phyloP scores from a whole-genome alignment of 441 rosid species.

The Euphorbia schlechtendalii region DNA sequence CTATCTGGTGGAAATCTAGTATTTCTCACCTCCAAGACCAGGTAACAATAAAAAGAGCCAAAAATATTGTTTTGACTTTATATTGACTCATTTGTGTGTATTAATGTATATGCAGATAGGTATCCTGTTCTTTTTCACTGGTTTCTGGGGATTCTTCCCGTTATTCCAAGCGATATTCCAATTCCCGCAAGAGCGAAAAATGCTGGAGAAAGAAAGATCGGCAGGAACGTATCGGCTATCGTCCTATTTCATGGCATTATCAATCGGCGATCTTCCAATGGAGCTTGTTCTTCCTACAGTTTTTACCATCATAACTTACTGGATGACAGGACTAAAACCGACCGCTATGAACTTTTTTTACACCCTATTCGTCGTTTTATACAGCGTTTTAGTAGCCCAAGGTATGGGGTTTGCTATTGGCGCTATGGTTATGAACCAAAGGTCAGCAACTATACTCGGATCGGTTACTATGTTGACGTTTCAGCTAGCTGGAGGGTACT shows the following conservation, averaged over 20 bases:
- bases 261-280: slow-evolving; percentile 57
- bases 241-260: slow-evolving; percentile 49
- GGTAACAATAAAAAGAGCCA: too few relatives aligned
- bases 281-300: slow-evolving; percentile 53
- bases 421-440: slow-evolving; percentile 42
- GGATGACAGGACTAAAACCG: slow-evolving; percentile 65
- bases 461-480: slow-evolving; percentile 33
- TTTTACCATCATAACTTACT: slow-evolving; percentile 50
- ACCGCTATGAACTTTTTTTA: slow-evolving; percentile 27
- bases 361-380: slow-evolving; percentile 37
- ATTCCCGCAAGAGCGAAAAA: slow-evolving; percentile 64
- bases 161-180: slow-evolving; percentile 67
- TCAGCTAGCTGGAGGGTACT: slow-evolving; percentile 40
- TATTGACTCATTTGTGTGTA: neutral
- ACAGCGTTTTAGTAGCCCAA: slow-evolving; percentile 35
- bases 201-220: slow-evolving; percentile 79
- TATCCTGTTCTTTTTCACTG: slow-evolving; percentile 53
- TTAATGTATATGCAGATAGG: slow-evolving; percentile 45
- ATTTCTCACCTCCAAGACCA: slow-evolving; percentile 49
- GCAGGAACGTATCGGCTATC: slow-evolving; percentile 81
- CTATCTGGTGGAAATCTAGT: slow-evolving; percentile 50
- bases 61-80: too few relatives aligned
- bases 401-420: slow-evolving; percentile 54
- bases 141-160: slow-evolving; percentile 69
- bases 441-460: slow-evolving; percentile 34